Evolutionary conservation across 164 flowering plant species (phyloP), one percentile per base, ranked within the genome.

Genomic region (Buxus sempervirens): DNA sequence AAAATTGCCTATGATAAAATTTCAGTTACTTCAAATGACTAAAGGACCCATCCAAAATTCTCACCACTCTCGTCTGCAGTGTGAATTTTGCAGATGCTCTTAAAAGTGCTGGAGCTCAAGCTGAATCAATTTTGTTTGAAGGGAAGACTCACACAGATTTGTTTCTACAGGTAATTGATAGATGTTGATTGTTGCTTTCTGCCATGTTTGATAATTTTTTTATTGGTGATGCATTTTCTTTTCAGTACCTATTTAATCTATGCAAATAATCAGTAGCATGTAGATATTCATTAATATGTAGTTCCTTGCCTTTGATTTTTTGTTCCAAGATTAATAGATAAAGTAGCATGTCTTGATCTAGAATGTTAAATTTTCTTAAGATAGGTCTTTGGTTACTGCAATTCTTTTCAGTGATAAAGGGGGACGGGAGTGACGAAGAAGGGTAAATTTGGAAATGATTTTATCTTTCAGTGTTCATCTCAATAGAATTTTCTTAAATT

Each of bases 61-160:
- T n/a, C n/a, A n/a, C n/a, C n/a, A 18, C 54, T 73, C 6, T 27
- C 26, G 7, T 64, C 36, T 82, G 82, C 97, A 93, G 97, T 68
- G 77, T 73, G 76, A 67, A 73, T 25, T 96, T 93, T 77, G 90
- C 68, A 4, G 85, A 82, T 36, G 78, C 88, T 64, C 92, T 96
- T 32, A 74, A 70, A 41, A 77, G 53, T 55, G 86, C 66, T 12
- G 99, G 97, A 48, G 97, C 78, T 71, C 65, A 80, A 68, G 90
- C 88, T 60, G 85, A 88, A 54, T 67, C 91, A 41, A 73, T 90
- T 42, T 68, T 96, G 60, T 96, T 80, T 66, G 82, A 85, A 12
- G 96, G 96, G 24, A 96, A 96, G 77, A 88, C 91, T 49, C 99
- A 96, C 76, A 91, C 97, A 32, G 98, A 93, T 80, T 65, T 96